Conservation (phyloP, 495 filamentous ascomycete species). For the Penicillium dipodomyicola region DNA sequence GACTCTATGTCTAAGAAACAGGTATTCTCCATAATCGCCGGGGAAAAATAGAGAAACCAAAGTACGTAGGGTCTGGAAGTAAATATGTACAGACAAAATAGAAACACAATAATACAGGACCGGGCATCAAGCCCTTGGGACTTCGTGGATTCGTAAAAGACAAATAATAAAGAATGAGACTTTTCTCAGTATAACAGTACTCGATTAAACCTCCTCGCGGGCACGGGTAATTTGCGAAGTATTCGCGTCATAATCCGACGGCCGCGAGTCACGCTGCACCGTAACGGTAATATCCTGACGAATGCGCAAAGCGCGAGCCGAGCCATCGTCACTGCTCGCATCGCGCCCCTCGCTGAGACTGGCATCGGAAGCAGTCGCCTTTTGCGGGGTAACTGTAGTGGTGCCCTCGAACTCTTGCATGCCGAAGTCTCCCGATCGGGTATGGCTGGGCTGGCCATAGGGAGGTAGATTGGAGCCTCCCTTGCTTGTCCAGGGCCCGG, state of each 20-base stretch:
- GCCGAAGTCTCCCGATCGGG: conserved; percentile 34
- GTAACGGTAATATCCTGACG: conserved; percentile 48
- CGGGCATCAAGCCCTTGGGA: conserved; percentile 24
- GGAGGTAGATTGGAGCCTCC: conserved; percentile 33
- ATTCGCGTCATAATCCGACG: conserved; percentile 24
- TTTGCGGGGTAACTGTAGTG: conserved; percentile 30
- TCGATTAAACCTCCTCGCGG: conserved; percentile 20
- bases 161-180: background rate
- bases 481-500: conserved; percentile 38
- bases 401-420: conserved; percentile 37
- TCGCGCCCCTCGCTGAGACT: conserved; percentile 36
- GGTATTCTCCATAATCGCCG: background rate
- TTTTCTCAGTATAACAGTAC: background rate
- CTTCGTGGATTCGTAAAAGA: conserved; percentile 23
- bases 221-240: conserved; percentile 13
- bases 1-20: background rate
- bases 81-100: conserved; percentile 17
- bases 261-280: conserved; percentile 37
- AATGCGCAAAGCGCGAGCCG: conserved; percentile 43
- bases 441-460: conserved; percentile 35
- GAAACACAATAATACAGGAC: conserved; percentile 8
- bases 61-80: conserved; percentile 8
- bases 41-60: background rate
- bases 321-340: conserved; percentile 41
- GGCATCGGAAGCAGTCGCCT: conserved; percentile 32